Percentiles rank a stretch among this genome's conserved stretches.
These are phyloP conservation scores for Fusarium subglutinans DNA, from an alignment of 2,329 filamentous ascomycete genomes.

Conservation along the genomic window DNA sequence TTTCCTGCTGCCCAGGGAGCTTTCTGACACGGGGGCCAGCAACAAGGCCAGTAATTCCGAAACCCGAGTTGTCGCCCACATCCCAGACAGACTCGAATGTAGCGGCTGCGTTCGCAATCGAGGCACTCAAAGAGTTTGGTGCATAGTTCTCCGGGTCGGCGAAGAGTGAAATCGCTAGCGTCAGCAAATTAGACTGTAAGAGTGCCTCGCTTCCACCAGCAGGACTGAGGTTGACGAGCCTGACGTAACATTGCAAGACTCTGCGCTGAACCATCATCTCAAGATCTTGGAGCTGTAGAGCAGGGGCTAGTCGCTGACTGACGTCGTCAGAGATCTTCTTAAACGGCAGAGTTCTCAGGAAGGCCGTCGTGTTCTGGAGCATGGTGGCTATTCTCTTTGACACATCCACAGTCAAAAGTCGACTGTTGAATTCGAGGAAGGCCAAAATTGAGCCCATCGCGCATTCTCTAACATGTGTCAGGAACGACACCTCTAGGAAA, in stretches of 20 bases:
- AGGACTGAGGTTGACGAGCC: constrained; percentile 88
- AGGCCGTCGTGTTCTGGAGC: constrained; percentile 93
- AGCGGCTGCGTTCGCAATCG: constrained; percentile 89
- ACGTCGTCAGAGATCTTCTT: constrained; percentile 91
- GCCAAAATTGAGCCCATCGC: constrained; percentile 90
- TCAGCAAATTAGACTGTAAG: constrained; percentile 89
- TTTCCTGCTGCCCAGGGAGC: constrained; percentile 74
- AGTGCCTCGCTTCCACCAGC: constrained; percentile 85
- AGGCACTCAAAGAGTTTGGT: constrained; percentile 84
- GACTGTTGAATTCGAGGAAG: constrained; percentile 93
- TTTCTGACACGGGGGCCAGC: constrained; percentile 77
- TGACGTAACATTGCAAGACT: constrained; percentile 94
- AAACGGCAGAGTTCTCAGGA: constrained; percentile 82
- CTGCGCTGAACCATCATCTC: constrained; percentile 92
- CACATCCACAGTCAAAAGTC: constrained; percentile 90
- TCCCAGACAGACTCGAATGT: constrained; percentile 97
- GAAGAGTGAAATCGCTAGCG: constrained; percentile 88
- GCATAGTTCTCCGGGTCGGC: constrained; percentile 91
- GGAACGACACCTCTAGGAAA: constrained; percentile 87
- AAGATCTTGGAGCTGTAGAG: constrained; percentile 87
- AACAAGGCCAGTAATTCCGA: constrained; percentile 89
- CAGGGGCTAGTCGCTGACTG: constrained; percentile 81
- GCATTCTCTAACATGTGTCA: constrained; percentile 94
- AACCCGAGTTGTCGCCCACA: constrained; percentile 91
- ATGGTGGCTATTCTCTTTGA: constrained; percentile 92